Base-by-base conservation (phyloP, 2,329 filamentous ascomycete genomes). In the Calonectria fujianensis region DNA sequence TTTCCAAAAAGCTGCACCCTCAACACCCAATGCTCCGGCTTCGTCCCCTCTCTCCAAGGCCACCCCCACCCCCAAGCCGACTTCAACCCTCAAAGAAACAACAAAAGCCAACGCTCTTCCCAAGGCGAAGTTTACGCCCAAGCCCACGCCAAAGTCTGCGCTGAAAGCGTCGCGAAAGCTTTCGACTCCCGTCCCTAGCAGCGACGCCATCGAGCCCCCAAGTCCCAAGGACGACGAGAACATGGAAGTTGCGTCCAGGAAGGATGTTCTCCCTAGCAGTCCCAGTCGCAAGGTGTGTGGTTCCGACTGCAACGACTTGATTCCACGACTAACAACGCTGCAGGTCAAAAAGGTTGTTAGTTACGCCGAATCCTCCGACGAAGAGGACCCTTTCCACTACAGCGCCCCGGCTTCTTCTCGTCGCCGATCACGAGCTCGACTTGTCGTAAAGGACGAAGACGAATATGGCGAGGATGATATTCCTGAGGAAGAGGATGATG, bases 351-450 rank as follows among this genome's bases (percentile, higher is more conserved):
- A 90, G 81, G 83, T 84, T 0, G 90, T 97, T 78, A 97, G 90
- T 83, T 98, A 98, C 83, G 93, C 94, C 77, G 96, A 98, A 81
- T 96, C 95, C 1, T 95, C 95, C 57, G 94, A 95, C 70, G 94
- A 95, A 68, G 94, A 95, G 65, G 93, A 96, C 57, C 91, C 94
- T 0, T 94, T 96, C 82, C 83, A 85, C 2, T 85, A 87, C 59
- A 82, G 86, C 79, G 86, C 83, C 73, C 80, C 85, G 18, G 84
- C 84, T 63, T 80, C 84, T 63, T 80, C 83, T 45, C 86, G 85
- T 70, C 86, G 83, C 75, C 86, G 85, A 41, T 83, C 81, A 70
- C 87, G 87, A 64, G 80, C 85, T 0, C 94, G 94, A 76, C 87
- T 90, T 74, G 90, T 92, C 39, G 88, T 94, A 20, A 90, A 91